A percentile compares a stretch with the other conserved stretches of the same genome.
Conservation (phyloP, 495 filamentous ascomycete genomes). For the Tirmania nivea region DNA sequence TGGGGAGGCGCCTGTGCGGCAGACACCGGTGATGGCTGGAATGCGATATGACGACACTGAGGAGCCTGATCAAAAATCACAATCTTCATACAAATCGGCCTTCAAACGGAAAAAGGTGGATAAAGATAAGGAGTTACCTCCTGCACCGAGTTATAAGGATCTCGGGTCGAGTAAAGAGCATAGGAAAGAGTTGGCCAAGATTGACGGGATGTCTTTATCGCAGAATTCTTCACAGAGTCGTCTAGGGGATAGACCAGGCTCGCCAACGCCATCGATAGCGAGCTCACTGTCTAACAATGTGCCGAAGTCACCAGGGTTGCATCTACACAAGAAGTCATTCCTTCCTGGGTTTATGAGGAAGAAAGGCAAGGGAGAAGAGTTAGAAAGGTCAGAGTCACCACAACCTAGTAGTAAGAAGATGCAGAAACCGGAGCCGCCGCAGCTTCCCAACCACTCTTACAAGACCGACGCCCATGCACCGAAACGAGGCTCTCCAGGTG, state of each 20-base stretch:
- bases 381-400: conserved; percentile 4
- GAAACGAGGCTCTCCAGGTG: not conserved
- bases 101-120: conserved; percentile 15
- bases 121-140: conserved; percentile 19
- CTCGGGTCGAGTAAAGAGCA: conserved; percentile 12
- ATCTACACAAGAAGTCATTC: conserved; percentile 6
- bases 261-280: conserved; percentile 18
- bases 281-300: conserved; percentile 16
- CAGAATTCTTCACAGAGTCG: conserved; percentile 18
- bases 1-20: conserved; percentile 62
- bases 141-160: conserved; percentile 7
- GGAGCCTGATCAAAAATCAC: conserved; percentile 21
- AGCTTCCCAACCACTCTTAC: not conserved
- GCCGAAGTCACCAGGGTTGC: conserved; percentile 14
- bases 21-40: conserved; percentile 42
- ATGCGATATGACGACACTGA: conserved; percentile 37
- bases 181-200: conserved; percentile 6
- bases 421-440: not conserved
- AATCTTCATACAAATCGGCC: not conserved
- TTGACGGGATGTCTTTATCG: conserved; percentile 8
- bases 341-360: conserved; percentile 2
- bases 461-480: not conserved
- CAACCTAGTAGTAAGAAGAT: conserved; percentile 1
- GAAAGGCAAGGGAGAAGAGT: conserved; percentile 2
- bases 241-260: conserved; percentile 11